Percentiles rank a stretch among this genome's conserved stretches.
These are phyloP conservation scores for Pseudonitzschia multistriata DNA, from an alignment of 108 stramenopile species.

Conservation along the genomic window DNA sequence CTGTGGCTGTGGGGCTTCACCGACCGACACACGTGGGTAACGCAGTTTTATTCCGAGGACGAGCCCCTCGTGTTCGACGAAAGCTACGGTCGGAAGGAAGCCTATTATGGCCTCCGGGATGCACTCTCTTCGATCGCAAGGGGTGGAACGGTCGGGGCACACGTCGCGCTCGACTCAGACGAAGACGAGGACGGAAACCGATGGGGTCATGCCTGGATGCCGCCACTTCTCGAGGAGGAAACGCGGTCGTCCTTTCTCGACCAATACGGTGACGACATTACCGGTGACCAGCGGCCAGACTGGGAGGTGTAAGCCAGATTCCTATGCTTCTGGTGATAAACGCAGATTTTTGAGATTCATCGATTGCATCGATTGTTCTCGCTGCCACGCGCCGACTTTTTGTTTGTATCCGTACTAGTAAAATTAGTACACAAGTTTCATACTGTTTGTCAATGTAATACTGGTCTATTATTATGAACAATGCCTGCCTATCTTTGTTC, in stretches of 20 bases:
- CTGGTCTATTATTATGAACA: background rate
- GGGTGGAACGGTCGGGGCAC: conserved; percentile 62
- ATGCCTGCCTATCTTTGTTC: conserved; percentile 6
- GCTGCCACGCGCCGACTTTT: too few species aligned
- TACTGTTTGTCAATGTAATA: background rate
- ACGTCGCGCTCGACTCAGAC: conserved; percentile 45
- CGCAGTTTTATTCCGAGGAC: conserved; percentile 82
- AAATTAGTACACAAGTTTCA: too few species aligned
- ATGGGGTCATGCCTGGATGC: conserved; percentile 86
- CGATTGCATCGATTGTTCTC: too few species aligned
- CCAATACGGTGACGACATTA: background rate
- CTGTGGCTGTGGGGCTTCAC: conserved; percentile 93
- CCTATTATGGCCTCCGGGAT: conserved; percentile 71
- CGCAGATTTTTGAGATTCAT: too few species aligned
- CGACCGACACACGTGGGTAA: conserved; percentile 87
- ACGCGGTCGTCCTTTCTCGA: background rate
- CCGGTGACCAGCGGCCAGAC: conserved; percentile 42
- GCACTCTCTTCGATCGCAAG: conserved; percentile 58
- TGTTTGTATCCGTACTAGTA: too few species aligned
- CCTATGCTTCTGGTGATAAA: too few species aligned
- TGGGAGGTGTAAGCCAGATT: conserved; percentile 33
- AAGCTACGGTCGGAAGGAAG: conserved; percentile 53
- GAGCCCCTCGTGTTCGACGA: conserved; percentile 81
- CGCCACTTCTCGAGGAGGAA: conserved; percentile 44
- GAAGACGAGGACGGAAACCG: conserved; percentile 47